Evolutionary conservation across 2,329 filamentous ascomycete species (phyloP).

Genomic region (Colletotrichum costaricense): DNA sequence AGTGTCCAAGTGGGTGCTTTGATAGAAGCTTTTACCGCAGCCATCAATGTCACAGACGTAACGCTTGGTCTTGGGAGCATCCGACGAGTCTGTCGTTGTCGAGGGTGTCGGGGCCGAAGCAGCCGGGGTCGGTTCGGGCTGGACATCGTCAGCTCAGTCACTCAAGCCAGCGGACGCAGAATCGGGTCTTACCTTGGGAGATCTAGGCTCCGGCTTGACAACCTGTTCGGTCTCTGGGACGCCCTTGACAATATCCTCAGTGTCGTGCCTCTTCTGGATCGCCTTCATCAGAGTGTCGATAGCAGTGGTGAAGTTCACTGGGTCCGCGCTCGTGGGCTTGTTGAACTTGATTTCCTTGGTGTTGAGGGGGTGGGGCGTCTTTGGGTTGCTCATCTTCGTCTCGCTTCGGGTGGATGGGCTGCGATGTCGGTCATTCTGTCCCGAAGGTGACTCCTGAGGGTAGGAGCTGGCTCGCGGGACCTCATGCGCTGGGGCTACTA

Average conservation of each 20-base stretch:
- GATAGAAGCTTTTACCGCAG: conserved; percentile 86
- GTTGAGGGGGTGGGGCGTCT: conserved; percentile 37
- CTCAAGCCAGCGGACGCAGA: neutral
- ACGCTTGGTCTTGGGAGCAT: conserved; percentile 58
- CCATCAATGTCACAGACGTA: conserved; percentile 79
- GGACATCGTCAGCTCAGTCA: neutral
- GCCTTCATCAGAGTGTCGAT: conserved; percentile 91
- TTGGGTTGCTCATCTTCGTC: conserved; percentile 24
- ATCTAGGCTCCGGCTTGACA: conserved; percentile 29
- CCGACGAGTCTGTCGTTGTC: neutral
- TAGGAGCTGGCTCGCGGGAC: conserved; percentile 31
- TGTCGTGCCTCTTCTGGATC: conserved; percentile 76
- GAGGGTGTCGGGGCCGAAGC: neutral
- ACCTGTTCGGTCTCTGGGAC: conserved; percentile 33
- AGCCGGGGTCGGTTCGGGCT: neutral
- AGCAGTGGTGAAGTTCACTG: conserved; percentile 80
- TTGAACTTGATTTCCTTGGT: conserved; percentile 58
- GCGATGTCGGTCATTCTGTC: conserved; percentile 20
- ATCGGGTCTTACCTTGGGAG: conserved; percentile 5
- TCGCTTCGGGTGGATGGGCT: conserved; percentile 34
- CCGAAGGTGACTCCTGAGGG: conserved; percentile 22
- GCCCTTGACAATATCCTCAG: conserved; percentile 42
- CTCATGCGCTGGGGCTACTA: conserved; percentile 21
- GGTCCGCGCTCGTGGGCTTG: conserved; percentile 57
- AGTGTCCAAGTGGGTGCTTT: conserved; percentile 94